Evolutionary conservation across 257 asterid species (phyloP), one percentile per base, ranked within the genome.

Genomic region (Paulownia fortunei): DNA sequence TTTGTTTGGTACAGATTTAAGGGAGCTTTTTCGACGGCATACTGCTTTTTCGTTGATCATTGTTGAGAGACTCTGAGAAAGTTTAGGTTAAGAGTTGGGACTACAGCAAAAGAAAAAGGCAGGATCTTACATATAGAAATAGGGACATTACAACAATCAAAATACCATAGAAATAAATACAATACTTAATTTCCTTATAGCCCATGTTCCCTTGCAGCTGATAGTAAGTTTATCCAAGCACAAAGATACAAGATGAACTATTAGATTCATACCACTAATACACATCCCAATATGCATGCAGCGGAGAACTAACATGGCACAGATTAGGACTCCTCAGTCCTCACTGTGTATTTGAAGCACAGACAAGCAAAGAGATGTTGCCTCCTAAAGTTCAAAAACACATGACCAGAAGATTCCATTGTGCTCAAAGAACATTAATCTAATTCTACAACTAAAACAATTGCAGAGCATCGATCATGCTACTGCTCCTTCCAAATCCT

Each of bases 401-500:
- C 82, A 77, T 42, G 79, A 79, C 44, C 71, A 30, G 21, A 80
- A 55, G 76, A 69, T 16, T 52, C 81, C 66, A 4, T n/a, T 21
- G 72, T 44, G 69, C 85, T 42, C 54, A 71, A 60, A 21, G 26
- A 13, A 46, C 76, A 47, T 34, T 34, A 63, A 77, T 51, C 77
- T 78, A 78, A 73, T 67, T 49, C 80, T 59, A 78, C 63, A 36
- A 27, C 76, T 81, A 76, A 76, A 51, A 46, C 72, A 44, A 12
- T 10, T 26, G 51, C 19, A 13, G 76, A 19, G 58, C 26, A 46
- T 58, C 46, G 12, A 52, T 21, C n/a, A 30, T 68, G 26, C 52
- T 78, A 77, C 77, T 85, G 84, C 80, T 82, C 88, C 81, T 85
- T 85, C 88, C 88, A 85, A 52, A 85, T 85, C 83, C 86, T 72